A percentile compares a stretch with the other conserved stretches of the same genome.
These are phyloP conservation scores for Epithele typhae DNA, from an alignment of 768 basidiomycete species.

Conservation along the genomic window DNA sequence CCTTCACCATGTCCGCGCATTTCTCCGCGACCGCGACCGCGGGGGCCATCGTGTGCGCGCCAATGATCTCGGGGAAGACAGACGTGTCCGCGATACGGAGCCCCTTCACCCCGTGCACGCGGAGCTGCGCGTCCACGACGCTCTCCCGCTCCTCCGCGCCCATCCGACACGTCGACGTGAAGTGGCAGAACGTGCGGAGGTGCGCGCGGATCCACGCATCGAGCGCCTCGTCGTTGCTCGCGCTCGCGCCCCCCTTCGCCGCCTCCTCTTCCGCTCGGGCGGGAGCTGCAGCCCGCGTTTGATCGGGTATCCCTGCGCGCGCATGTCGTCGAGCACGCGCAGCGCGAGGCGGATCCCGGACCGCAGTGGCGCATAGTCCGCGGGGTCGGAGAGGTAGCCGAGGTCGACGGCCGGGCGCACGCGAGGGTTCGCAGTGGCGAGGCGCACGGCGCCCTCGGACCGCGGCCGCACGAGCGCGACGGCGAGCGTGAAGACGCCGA, in stretches of 20 bases:
- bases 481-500: constrained; percentile 19
- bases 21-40: constrained; percentile 34
- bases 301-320: not conserved
- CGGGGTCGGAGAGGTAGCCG: constrained; percentile 21
- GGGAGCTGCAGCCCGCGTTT: constrained; percentile 19
- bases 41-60: constrained; percentile 31
- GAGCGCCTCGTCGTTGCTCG: not conserved
- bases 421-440: constrained; percentile 28
- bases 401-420: constrained; percentile 28
- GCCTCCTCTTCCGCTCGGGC: not conserved
- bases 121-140: constrained; percentile 39
- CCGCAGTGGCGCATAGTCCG: constrained; percentile 24
- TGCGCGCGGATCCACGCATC: constrained; percentile 12
- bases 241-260: no score
- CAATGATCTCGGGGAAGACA: constrained; percentile 25
- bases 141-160: constrained; percentile 22
- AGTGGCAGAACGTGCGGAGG: constrained; percentile 19
- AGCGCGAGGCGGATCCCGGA: constrained; percentile 13
- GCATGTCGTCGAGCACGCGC: constrained; percentile 16
- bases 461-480: constrained; percentile 22
- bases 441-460: constrained; percentile 22
- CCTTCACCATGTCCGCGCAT: constrained; percentile 32
- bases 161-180: constrained; percentile 38
- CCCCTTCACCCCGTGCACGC: constrained; percentile 40
- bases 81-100: constrained; percentile 30